These are phyloP conservation scores for Sugiyamaella grinbergsii DNA, from an alignment of 1,139 yeast species.

Conservation along the genomic window DNA sequence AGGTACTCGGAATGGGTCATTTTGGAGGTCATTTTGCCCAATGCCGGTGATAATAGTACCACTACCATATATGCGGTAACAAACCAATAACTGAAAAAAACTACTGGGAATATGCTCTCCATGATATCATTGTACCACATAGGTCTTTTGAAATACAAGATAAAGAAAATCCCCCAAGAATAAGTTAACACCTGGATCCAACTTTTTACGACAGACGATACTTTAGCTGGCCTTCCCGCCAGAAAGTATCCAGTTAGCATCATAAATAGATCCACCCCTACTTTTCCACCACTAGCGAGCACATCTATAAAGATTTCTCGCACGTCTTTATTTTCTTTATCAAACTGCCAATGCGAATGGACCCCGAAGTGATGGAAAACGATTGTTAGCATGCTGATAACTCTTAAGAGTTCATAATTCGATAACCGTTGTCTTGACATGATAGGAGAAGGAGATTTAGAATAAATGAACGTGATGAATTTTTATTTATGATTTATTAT, in stretches of 20 bases:
- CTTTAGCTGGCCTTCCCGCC: conserved; percentile 17
- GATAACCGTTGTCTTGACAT: conserved; percentile 15
- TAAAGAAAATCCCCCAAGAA: conserved; percentile 17
- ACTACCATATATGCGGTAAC: conserved; percentile 17
- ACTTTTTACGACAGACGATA: conserved; percentile 14
- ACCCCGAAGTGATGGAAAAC: conserved; percentile 17
- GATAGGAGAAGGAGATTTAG: not conserved
- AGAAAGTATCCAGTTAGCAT: conserved; percentile 20
- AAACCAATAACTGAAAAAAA: conserved; percentile 19
- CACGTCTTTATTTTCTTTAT: conserved; percentile 1
- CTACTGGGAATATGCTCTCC: conserved; percentile 18
- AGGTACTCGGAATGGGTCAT: conserved; percentile 10
- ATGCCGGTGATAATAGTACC: conserved; percentile 18
- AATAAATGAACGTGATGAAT: too few species aligned
- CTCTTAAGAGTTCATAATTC: conserved; percentile 17
- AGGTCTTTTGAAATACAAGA: not conserved
- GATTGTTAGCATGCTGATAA: conserved; percentile 18
- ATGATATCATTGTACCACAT: conserved; percentile 14
- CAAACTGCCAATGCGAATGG: conserved; percentile 14
- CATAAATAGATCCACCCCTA: conserved; percentile 21
- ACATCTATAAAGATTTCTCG: conserved; percentile 6
- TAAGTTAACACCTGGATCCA: conserved; percentile 19
- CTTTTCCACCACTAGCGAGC: conserved; percentile 19
- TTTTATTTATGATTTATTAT: too few species aligned
- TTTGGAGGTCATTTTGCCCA: conserved; percentile 17